phyloP scores from a whole-genome alignment of 1,284 basidiomycete species.

The Ceraceosorus guamensis region DNA sequence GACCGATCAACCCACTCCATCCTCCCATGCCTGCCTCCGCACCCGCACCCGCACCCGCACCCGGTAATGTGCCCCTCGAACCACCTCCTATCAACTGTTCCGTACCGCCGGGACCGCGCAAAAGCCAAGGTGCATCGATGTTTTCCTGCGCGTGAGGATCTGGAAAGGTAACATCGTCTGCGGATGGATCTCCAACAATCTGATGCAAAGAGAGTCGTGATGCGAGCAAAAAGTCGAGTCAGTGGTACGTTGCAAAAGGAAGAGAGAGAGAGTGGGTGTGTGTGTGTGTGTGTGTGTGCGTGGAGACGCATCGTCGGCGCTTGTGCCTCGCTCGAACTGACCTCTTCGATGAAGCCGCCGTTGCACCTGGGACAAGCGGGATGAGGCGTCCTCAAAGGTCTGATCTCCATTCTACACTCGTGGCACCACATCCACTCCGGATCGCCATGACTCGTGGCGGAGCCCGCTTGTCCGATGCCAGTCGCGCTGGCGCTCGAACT shows the following conservation, averaged over 20 bases:
- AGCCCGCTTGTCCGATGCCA: too few species aligned
- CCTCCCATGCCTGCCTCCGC: too few species aligned
- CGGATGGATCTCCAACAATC: background rate
- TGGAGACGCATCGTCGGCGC: background rate
- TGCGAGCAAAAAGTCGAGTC: background rate
- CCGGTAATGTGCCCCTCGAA: too few species aligned
- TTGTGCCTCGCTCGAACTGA: background rate
- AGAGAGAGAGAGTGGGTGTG: background rate
- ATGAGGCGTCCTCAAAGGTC: slow-evolving; percentile 28
- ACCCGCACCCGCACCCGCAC: too few species aligned
- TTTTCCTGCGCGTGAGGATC: too few species aligned
- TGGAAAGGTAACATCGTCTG: slow-evolving; percentile 1
- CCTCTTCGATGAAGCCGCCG: slow-evolving; percentile 31
- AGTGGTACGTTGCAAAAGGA: background rate
- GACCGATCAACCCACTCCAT: too few species aligned
- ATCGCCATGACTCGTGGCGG: too few species aligned
- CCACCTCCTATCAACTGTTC: too few species aligned
- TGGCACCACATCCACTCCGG: slow-evolving; percentile 16
- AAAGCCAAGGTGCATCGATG: too few species aligned
- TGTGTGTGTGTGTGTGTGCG: background rate
- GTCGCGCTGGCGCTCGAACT: too few species aligned
- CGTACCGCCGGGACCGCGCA: too few species aligned
- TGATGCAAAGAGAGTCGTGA: background rate
- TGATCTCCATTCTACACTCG: slow-evolving; percentile 33
- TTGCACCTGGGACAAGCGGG: slow-evolving; percentile 37